phyloP scores from a whole-genome alignment of 1,139 yeast species.

The Candida glucosophila region DNA sequence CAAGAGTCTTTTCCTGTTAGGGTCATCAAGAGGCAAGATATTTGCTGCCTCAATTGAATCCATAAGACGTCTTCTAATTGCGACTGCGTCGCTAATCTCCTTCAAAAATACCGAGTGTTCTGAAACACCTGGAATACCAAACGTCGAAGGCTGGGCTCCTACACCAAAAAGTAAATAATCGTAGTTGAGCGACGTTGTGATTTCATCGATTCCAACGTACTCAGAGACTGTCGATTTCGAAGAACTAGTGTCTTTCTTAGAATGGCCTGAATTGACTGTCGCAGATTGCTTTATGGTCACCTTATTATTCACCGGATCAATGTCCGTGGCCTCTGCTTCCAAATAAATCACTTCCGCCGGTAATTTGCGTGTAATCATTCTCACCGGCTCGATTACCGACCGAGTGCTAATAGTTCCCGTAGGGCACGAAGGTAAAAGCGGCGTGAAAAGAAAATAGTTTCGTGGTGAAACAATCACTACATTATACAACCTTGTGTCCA shows the following conservation, averaged over 20 bases:
- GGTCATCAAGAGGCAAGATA: constrained; percentile 62
- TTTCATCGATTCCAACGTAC: constrained; percentile 31
- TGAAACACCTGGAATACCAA: constrained; percentile 88
- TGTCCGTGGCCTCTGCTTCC: constrained; percentile 85
- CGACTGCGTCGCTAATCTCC: constrained; percentile 76
- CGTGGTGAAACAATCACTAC: constrained; percentile 89
- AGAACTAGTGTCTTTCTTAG: constrained; percentile 44
- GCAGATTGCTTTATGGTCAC: constrained; percentile 52
- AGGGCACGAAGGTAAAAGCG: constrained; percentile 86
- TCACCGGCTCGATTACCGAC: constrained; percentile 82
- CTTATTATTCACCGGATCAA: constrained; percentile 60
- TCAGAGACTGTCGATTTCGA: constrained; percentile 42
- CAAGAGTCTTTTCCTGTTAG: constrained; percentile 72
- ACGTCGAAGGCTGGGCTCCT: constrained; percentile 88
- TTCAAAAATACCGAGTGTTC: constrained; percentile 81
- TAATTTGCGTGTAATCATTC: constrained; percentile 61
- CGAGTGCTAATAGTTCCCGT: constrained; percentile 89
- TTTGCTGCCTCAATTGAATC: constrained; percentile 80
- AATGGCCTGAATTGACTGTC: constrained; percentile 44
- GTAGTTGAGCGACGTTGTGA: constrained; percentile 45
- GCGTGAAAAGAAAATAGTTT: constrained; percentile 91
- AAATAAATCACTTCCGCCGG: constrained; percentile 76
- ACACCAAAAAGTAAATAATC: constrained; percentile 85
- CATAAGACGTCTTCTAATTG: constrained; percentile 69
- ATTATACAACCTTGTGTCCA: constrained; percentile 81